phyloP scores from a whole-genome alignment of 192 early-diverging fungal genomes.

The Gryganskiella cystojenkinii region DNA sequence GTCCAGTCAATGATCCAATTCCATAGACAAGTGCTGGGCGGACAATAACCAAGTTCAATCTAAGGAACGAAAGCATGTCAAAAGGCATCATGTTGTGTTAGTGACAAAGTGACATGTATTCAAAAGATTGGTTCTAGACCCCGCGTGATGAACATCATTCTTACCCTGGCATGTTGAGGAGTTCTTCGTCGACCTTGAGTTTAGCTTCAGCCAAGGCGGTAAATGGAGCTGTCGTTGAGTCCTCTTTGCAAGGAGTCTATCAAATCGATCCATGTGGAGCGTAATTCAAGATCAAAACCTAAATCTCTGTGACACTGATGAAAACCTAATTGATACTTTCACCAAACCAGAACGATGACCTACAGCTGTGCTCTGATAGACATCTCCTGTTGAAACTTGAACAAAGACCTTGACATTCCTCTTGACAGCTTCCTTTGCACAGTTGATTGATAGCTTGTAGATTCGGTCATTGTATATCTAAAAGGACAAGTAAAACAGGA shows the following conservation, averaged over 20 bases:
- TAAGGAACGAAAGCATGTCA: constrained; percentile 18
- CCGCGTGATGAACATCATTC: background rate
- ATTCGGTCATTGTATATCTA: constrained; percentile 89
- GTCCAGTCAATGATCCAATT: constrained; percentile 77
- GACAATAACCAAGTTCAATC: constrained; percentile 84
- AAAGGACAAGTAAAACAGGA: background rate
- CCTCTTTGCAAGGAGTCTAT: constrained; percentile 57
- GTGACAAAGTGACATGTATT: background rate
- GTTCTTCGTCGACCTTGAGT: constrained; percentile 79
- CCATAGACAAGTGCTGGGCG: constrained; percentile 93
- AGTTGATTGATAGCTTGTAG: constrained; percentile 74
- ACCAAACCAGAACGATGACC: background rate
- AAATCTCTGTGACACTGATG: background rate
- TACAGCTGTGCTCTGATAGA: constrained; percentile 88
- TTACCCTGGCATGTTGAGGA: constrained; percentile 81
- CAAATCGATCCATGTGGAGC: background rate
- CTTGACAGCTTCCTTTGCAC: constrained; percentile 87
- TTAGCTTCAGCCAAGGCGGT: constrained; percentile 80
- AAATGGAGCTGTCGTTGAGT: constrained; percentile 85
- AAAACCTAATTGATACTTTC: background rate
- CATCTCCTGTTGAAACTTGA: constrained; percentile 89
- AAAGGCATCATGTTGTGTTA: background rate
- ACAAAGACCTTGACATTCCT: constrained; percentile 79
- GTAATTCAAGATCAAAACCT: background rate
- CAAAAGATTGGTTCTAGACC: background rate